phyloP scores from a whole-genome alignment of 2,329 filamentous ascomycete genomes.

The Diplodia sapinea region DNA sequence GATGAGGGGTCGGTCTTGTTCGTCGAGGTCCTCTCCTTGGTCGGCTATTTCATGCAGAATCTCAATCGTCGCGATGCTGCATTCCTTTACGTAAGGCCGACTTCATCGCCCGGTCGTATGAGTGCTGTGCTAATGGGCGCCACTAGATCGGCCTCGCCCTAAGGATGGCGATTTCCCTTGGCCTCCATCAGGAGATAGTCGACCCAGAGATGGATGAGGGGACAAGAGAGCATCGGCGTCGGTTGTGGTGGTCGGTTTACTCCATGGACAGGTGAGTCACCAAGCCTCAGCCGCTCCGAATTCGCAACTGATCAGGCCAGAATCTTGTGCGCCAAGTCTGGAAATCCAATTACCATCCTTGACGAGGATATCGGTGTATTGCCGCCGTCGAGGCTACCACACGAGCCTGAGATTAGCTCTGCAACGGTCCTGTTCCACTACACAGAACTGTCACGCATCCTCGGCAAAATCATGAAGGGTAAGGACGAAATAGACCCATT shows the following conservation, averaged over 20 bases:
- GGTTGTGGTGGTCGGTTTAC: conserved; percentile 64
- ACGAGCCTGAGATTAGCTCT: conserved; percentile 52
- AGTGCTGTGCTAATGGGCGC: not conserved
- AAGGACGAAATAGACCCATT: not conserved
- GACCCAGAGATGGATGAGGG: conserved; percentile 49
- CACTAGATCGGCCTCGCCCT: conserved; percentile 49
- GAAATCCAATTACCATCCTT: conserved; percentile 61
- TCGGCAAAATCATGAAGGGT: conserved; percentile 54
- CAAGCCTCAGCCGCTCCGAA: not conserved
- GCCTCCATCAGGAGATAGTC: conserved; percentile 61
- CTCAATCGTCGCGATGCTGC: conserved; percentile 62
- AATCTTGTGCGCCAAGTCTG: conserved; percentile 60
- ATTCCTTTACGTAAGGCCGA: conserved; percentile 53
- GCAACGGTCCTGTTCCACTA: conserved; percentile 59
- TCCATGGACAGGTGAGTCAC: conserved; percentile 52
- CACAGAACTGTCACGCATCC: conserved; percentile 59
- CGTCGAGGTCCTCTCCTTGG: conserved; percentile 61
- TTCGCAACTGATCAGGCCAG: conserved; percentile 33
- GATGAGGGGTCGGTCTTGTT: conserved; percentile 62
- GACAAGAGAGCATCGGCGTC: conserved; percentile 57
- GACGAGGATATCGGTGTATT: conserved; percentile 60
- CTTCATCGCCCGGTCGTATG: not conserved
- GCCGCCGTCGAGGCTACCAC: conserved; percentile 45
- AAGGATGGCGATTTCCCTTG: conserved; percentile 63
- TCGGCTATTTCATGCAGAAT: conserved; percentile 64